These are phyloP conservation scores for Trichoderma arundinaceum DNA, from an alignment of 2,329 filamentous ascomycete species.

Conservation along the genomic window DNA sequence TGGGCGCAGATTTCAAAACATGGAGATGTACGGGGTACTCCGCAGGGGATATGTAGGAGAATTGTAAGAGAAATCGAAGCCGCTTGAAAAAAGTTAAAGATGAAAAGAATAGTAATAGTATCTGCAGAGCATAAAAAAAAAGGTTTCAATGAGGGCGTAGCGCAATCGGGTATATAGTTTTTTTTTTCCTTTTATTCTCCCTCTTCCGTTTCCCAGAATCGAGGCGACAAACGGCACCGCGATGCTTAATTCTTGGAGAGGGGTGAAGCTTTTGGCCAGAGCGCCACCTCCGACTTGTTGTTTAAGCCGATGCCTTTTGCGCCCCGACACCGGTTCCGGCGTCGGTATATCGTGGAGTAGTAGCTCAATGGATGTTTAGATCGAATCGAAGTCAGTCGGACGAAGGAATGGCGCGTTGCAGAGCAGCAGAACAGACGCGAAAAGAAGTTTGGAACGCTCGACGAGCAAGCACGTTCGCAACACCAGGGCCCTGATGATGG, in stretches of 20 bases:
- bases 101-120: not conserved
- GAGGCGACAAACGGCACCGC: constrained; percentile 17
- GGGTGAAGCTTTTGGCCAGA: constrained; percentile 30
- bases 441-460: constrained; percentile 1
- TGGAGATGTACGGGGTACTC: constrained; percentile 10
- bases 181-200: not conserved
- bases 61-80: constrained; percentile 14
- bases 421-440: not conserved
- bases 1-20: constrained; percentile 22
- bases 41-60: constrained; percentile 26
- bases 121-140: constrained; percentile 10
- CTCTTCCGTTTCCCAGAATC: constrained; percentile 2
- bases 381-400: constrained; percentile 1
- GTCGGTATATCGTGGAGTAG: constrained; percentile 13
- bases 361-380: constrained; percentile 12
- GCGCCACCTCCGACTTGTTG: constrained; percentile 18
- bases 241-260: constrained; percentile 17
- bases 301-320: constrained; percentile 21
- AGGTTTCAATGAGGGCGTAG: constrained; percentile 24
- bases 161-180: constrained; percentile 25
- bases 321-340: constrained; percentile 29
- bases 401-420: constrained; percentile 6
- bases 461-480: constrained; percentile 12
- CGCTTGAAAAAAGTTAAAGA: constrained; percentile 6
- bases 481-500: constrained; percentile 20